Conservation (phyloP, 1,284 basidiomycete species). For the Leccinum laetum region DNA sequence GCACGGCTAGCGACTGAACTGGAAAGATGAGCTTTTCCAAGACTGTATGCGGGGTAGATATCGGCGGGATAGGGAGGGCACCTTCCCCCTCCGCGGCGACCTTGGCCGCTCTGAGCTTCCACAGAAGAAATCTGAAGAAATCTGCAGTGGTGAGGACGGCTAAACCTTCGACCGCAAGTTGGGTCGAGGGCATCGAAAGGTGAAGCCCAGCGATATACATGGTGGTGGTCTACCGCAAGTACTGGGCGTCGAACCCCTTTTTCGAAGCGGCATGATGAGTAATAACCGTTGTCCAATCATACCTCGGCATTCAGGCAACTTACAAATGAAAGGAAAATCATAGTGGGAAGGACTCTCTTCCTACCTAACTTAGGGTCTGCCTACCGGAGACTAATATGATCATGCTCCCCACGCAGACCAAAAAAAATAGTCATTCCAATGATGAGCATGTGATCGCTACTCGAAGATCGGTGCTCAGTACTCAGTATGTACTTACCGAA, state of each 20-base stretch:
- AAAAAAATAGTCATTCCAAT: too few relatives aligned
- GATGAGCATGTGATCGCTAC: neutral
- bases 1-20: slow-evolving; percentile 25
- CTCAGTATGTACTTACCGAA: too few relatives aligned
- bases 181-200: slow-evolving; percentile 13
- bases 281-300: slow-evolving; percentile 9
- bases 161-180: slow-evolving; percentile 30
- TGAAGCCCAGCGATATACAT: slow-evolving; percentile 33
- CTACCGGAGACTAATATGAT: too few relatives aligned
- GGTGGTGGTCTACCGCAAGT: slow-evolving; percentile 14
- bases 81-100: slow-evolving; percentile 14
- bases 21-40: slow-evolving; percentile 29
- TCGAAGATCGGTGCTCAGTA: neutral
- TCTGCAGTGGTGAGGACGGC: slow-evolving; percentile 25
- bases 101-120: slow-evolving; percentile 7
- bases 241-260: slow-evolving; percentile 16
- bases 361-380: too few relatives aligned
- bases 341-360: too few relatives aligned
- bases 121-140: slow-evolving; percentile 17
- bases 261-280: slow-evolving; percentile 21
- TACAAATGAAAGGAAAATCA: neutral
- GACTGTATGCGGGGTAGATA: slow-evolving; percentile 17
- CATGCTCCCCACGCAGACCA: too few relatives aligned
- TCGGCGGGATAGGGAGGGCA: slow-evolving; percentile 20
- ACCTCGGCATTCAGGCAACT: neutral